phyloP scores from a whole-genome alignment of 495 filamentous ascomycete genomes.

The Lophiotrema nucula region DNA sequence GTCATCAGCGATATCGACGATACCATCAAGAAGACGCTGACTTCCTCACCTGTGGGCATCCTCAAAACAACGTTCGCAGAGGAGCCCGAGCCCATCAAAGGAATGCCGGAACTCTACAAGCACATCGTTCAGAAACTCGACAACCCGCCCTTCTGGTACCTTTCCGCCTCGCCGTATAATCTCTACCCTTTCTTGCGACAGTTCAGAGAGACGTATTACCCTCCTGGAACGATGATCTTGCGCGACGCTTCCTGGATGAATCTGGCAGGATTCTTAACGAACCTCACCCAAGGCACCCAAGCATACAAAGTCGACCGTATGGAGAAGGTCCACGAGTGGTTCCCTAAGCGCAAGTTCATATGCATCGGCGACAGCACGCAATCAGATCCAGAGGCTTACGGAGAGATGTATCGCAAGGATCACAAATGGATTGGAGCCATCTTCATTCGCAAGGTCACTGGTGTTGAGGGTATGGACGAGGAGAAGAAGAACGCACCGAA shows the following conservation, averaged over 20 bases:
- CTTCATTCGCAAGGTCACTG: constrained; percentile 77
- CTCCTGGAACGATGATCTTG: constrained; percentile 74
- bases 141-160: constrained; percentile 80
- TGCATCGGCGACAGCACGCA: constrained; percentile 90
- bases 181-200: constrained; percentile 81
- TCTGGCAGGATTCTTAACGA: constrained; percentile 71
- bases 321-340: constrained; percentile 68
- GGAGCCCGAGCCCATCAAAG: constrained; percentile 63
- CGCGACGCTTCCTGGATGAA: constrained; percentile 89
- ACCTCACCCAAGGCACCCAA: constrained; percentile 76
- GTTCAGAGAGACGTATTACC: constrained; percentile 70
- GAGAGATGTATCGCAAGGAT: constrained; percentile 61
- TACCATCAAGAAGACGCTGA: constrained; percentile 89
- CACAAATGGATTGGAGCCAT: constrained; percentile 76
- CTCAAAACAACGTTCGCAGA: constrained; percentile 80
- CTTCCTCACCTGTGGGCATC: constrained; percentile 73
- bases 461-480: constrained; percentile 68
- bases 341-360: constrained; percentile 76
- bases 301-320: constrained; percentile 85
- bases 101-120: constrained; percentile 82
- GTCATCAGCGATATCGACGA: constrained; percentile 93
- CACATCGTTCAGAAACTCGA: constrained; percentile 57
- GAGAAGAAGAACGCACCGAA: constrained; percentile 66
- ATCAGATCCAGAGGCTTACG: constrained; percentile 87
- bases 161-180: constrained; percentile 93